Base-by-base conservation (phyloP, 495 filamentous ascomycete genomes). In the Aspergillus sclerotioniger region DNA sequence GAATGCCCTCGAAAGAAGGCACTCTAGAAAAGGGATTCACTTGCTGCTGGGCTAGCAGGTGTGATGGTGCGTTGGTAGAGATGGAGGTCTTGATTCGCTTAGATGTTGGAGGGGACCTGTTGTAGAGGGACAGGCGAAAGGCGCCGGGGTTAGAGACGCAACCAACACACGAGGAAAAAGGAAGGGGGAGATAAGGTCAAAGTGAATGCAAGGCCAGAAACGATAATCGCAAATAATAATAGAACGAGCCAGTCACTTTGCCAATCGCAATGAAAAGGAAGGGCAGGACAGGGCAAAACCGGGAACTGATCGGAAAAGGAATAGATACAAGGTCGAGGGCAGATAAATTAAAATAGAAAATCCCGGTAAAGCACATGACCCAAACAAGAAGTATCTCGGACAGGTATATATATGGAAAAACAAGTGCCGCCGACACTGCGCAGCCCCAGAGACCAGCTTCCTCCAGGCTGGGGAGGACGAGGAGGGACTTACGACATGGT, bases 401-500 rank as follows among this genome's bases (percentile, higher is more conserved):
- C 6, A 54, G 45, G 48, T 32, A 56, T 57, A 59, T 57, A 59
- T 57, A 56, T 60, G 62, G 49, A 54, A 45, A 54, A 28, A 52
- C 12, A 46, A 20, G 15, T 49, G 31, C 47, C 25, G 25, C 31
- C 25, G 25, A 50, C 47, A 8, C 28, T 50, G 28, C 47, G 47
- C 47, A 32, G 47, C 25, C 47, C 37, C 47, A 16, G 31, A 50
- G 13, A 32, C 47, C 31, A 50, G 47, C 47, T 29, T 50, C 19
- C 15, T 57, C 32, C 28, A 37, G 41, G 54, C n/a, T 29, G 25
- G 57, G 48, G 59, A 60, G 58, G 53, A 69, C 66, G 70, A 68
- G 59, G 64, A 60, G 60, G 56, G 64, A 81, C 78, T 81, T 77
- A 81, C 78, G 78, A 80, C 78, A 81, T 81, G 62, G 69, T 77